Percentiles rank a stretch among this genome's conserved stretches.
phyloP scores from a whole-genome alignment of 768 basidiomycete genomes.

The Tulasnella sp. region DNA sequence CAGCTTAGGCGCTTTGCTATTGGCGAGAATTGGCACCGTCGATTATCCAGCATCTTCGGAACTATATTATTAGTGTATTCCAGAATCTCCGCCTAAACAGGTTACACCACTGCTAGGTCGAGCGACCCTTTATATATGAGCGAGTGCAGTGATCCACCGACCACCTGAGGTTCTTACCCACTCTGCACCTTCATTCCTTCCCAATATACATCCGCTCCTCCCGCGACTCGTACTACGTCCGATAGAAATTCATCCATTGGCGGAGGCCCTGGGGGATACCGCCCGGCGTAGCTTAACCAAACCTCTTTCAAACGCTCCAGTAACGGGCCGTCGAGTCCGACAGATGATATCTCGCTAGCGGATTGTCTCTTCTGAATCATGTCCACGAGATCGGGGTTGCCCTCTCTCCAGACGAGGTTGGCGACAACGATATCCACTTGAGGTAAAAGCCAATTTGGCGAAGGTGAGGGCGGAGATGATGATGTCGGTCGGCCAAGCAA shows the following conservation, averaged over 20 bases:
- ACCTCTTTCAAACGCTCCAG: neutral
- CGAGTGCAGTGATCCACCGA: no score
- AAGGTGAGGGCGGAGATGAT: neutral
- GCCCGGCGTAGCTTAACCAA: neutral
- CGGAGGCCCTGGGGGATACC: neutral
- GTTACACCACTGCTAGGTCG: no score
- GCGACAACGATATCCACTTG: neutral
- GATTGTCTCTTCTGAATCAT: neutral
- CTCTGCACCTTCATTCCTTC: neutral
- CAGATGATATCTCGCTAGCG: no score
- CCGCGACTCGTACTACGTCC: neutral
- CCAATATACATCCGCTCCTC: neutral
- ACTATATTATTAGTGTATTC: no score
- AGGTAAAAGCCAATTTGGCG: neutral
- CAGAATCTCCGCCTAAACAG: no score
- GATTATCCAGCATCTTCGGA: no score
- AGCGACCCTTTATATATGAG: no score
- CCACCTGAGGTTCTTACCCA: no score
- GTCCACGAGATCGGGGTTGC: neutral
- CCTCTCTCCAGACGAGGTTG: neutral
- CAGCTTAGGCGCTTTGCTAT: no score
- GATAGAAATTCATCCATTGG: neutral
- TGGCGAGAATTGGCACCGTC: no score
- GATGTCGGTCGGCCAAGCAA: neutral
- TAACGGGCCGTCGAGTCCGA: neutral